phyloP scores from a whole-genome alignment of 2,329 filamentous ascomycete genomes.

The Amesomyces nigricolor region DNA sequence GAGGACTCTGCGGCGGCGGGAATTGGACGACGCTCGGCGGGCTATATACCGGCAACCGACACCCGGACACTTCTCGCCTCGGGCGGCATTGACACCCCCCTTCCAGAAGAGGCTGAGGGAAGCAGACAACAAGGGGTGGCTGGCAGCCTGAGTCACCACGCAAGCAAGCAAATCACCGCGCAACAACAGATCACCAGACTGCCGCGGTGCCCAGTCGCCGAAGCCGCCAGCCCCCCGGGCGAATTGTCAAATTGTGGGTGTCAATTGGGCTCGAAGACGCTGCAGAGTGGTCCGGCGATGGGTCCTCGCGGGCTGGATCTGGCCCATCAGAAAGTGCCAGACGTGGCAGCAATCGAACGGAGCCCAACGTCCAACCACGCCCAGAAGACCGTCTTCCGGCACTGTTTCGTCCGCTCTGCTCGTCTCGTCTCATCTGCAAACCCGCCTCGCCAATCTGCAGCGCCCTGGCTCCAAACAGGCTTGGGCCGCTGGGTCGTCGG shows the following conservation, averaged over 20 bases:
- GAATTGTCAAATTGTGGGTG: conserved; percentile 20
- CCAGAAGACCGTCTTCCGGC: background rate
- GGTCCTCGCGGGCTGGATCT: conserved; percentile 6
- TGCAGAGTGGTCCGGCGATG: conserved; percentile 4
- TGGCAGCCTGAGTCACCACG: conserved; percentile 21
- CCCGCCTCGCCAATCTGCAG: conserved; percentile 18
- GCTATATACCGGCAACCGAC: conserved; percentile 12
- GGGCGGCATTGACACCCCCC: conserved; percentile 8
- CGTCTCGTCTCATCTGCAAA: conserved; percentile 2
- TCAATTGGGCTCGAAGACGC: conserved; percentile 22
- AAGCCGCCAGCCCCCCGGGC: background rate
- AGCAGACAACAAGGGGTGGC: conserved; percentile 3
- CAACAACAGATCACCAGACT: conserved; percentile 12
- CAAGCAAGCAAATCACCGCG: conserved; percentile 6
- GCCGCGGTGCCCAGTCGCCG: conserved; percentile 2
- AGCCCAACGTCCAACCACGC: conserved; percentile 17
- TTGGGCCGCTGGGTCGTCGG: conserved; percentile 6
- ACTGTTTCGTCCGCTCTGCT: background rate
- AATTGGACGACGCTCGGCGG: conserved; percentile 10
- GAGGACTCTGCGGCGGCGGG: conserved; percentile 2
- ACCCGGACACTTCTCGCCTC: background rate
- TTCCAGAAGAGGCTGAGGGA: conserved; percentile 2
- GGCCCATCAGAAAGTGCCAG: conserved; percentile 18
- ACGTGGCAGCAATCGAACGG: conserved; percentile 16
- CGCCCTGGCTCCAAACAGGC: conserved; percentile 15